phyloP scores from a whole-genome alignment of 805 yeast species.

The Brettanomyces bruxellensis region DNA sequence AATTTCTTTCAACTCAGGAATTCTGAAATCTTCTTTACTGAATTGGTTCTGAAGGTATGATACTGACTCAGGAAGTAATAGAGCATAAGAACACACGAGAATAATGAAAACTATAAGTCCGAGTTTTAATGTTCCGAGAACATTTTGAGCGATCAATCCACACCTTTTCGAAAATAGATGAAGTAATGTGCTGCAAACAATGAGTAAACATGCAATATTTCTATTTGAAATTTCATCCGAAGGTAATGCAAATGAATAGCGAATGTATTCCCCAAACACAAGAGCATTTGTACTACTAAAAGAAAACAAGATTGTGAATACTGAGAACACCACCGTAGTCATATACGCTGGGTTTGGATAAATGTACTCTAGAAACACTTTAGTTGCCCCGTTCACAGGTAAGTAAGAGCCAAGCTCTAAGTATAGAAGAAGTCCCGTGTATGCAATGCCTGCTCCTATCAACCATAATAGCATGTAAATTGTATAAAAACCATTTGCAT shows the following conservation, averaged over 20 bases:
- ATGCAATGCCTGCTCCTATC: conserved; percentile 51
- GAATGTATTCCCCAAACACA: conserved; percentile 45
- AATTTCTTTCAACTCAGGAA: conserved; percentile 25
- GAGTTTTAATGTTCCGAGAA: conserved; percentile 54
- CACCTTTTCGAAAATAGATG: conserved; percentile 53
- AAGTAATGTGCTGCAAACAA: conserved; percentile 28
- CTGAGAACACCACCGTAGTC: conserved; percentile 37
- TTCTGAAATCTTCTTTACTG: conserved; percentile 18
- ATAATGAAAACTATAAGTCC: conserved; percentile 44
- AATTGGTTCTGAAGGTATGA: conserved; percentile 38
- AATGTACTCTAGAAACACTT: conserved; percentile 60
- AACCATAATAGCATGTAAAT: conserved; percentile 57
- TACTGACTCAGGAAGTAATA: conserved; percentile 36
- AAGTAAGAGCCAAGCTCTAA: conserved; percentile 63
- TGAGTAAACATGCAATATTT: conserved; percentile 32
- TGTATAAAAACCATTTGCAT: conserved; percentile 59
- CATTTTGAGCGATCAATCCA: conserved; percentile 55
- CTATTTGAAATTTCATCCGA: conserved; percentile 31
- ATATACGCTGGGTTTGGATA: conserved; percentile 51
- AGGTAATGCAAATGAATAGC: conserved; percentile 35
- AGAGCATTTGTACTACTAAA: conserved; percentile 42
- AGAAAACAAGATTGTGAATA: conserved; percentile 41
- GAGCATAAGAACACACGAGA: conserved; percentile 48
- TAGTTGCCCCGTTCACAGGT: conserved; percentile 71
- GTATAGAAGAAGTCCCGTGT: conserved; percentile 58